These are phyloP conservation scores for Russula foetens DNA, from an alignment of 768 basidiomycete genomes.

Conservation along the genomic window DNA sequence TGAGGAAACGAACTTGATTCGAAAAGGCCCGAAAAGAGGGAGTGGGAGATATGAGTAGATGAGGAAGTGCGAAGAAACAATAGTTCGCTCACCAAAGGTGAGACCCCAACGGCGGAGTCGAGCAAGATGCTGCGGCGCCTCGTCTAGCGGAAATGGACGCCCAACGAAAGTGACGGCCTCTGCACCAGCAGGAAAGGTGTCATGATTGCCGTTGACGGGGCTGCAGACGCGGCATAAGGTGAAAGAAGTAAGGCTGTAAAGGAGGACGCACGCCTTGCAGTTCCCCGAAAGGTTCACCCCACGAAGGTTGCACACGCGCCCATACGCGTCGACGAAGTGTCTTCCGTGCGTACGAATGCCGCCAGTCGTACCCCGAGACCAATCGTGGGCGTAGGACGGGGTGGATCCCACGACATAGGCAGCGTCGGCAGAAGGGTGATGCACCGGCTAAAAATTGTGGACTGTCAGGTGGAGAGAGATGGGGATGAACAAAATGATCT, in stretches of 20 bases:
- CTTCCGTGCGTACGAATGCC: slow-evolving; percentile 59
- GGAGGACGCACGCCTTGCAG: slow-evolving; percentile 62
- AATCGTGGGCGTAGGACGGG: slow-evolving; percentile 62
- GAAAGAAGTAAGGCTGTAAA: slow-evolving; percentile 11
- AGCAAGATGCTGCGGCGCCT: slow-evolving; percentile 79
- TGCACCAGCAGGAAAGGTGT: slow-evolving; percentile 57
- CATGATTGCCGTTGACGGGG: slow-evolving; percentile 59
- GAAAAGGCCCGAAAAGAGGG: neutral
- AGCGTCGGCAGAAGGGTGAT: slow-evolving; percentile 41
- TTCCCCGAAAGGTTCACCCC: slow-evolving; percentile 83
- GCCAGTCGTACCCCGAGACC: slow-evolving; percentile 51
- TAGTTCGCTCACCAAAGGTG: slow-evolving; percentile 61
- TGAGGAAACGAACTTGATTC: slow-evolving; percentile 70
- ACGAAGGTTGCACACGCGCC: slow-evolving; percentile 70
- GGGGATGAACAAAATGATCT: neutral
- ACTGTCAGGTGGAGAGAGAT: neutral
- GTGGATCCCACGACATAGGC: slow-evolving; percentile 41
- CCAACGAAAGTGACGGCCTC: slow-evolving; percentile 76
- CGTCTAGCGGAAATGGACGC: slow-evolving; percentile 82
- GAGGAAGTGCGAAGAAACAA: neutral
- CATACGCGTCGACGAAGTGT: slow-evolving; percentile 74
- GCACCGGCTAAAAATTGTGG: slow-evolving; percentile 6
- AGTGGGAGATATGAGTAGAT: neutral
- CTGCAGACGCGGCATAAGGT: slow-evolving; percentile 30
- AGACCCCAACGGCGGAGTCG: slow-evolving; percentile 81